Evolutionary conservation across 78 protist genomes (phyloP).

Genomic region (Dictyostelium firmibasis): DNA sequence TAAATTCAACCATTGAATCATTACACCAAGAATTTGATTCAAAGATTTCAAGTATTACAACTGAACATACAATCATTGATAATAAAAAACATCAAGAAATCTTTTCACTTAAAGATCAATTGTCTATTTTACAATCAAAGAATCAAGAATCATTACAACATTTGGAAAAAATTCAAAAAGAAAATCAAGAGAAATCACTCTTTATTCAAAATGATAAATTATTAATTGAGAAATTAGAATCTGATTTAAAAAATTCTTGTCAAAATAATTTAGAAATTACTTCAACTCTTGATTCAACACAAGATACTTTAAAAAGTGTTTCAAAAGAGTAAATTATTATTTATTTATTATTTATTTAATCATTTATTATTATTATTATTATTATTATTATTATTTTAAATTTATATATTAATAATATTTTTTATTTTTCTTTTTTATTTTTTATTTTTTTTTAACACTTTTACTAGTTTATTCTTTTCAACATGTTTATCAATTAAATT

Average conservation of each 20-base stretch:
- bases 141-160: conserved; percentile 18
- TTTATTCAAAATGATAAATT: neutral
- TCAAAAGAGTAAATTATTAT: conserved; percentile 58
- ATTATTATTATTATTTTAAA: neutral
- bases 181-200: neutral
- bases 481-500: conserved; percentile 67
- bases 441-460: too few relatives aligned
- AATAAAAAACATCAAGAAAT: conserved; percentile 5
- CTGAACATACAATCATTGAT: conserved; percentile 1
- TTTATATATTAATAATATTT: neutral
- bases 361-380: too few relatives aligned
- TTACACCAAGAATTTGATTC: conserved; percentile 39
- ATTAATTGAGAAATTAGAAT: conserved; percentile 7
- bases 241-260: neutral
- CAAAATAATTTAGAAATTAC: neutral
- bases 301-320: conserved; percentile 11
- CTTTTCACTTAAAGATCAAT: neutral
- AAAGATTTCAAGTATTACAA: neutral
- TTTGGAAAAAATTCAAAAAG: neutral
- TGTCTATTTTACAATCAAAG: conserved; percentile 11
- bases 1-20: conserved; percentile 19
- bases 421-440: neutral
- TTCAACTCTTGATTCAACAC: conserved; percentile 7
- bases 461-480: conserved; percentile 39
- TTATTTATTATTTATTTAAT: too few relatives aligned